phyloP scores from a whole-genome alignment of 768 basidiomycete genomes.

The Galerina sulciceps region DNA sequence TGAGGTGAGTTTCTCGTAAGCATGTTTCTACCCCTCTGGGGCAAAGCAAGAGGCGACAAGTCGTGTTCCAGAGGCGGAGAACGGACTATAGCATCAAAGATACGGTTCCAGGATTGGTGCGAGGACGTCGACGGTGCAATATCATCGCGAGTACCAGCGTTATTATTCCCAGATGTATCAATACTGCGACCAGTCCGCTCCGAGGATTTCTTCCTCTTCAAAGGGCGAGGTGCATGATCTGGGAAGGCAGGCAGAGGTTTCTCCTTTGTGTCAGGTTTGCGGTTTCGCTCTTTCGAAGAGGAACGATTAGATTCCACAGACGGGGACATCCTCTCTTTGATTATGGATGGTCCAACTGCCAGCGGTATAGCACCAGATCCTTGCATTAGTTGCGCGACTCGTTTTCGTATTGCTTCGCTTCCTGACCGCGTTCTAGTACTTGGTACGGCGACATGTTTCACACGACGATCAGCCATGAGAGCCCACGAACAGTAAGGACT shows the following conservation, averaged over 20 bases:
- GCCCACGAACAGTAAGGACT: too few relatives aligned
- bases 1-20: background rate
- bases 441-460: background rate
- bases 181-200: background rate
- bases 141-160: background rate
- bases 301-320: background rate
- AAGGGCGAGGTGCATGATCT: constrained; percentile 5
- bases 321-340: background rate
- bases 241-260: constrained; percentile 1
- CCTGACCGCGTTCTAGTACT: constrained; percentile 7
- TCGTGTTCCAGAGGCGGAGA: background rate
- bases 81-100: background rate
- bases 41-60: background rate
- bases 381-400: constrained; percentile 17
- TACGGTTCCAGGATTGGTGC: background rate
- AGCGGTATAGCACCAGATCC: background rate
- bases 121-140: background rate
- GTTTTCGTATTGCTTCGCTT: constrained; percentile 19
- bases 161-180: constrained; percentile 5
- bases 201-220: constrained; percentile 29
- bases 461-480: background rate
- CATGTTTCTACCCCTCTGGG: background rate
- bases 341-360: background rate
- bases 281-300: constrained; percentile 1
- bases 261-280: constrained; percentile 3